phyloP scores from a whole-genome alignment of 805 yeast species.

The Starmera quercuum region DNA sequence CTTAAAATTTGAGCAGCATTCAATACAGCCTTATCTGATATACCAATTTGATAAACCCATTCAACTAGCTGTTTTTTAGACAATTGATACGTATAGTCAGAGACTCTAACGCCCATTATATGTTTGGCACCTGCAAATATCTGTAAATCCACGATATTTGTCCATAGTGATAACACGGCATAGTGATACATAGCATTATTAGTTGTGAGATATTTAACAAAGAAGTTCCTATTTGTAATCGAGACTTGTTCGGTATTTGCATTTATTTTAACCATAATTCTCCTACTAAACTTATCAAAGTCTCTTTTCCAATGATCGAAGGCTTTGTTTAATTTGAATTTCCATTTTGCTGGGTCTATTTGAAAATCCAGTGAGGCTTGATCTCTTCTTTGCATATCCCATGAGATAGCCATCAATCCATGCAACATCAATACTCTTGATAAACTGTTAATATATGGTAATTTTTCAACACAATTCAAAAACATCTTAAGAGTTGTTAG shows the following conservation, averaged over 20 bases:
- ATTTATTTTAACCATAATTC: background rate
- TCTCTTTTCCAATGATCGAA: conserved; percentile 1
- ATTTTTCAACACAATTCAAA: background rate
- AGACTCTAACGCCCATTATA: background rate
- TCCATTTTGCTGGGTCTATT: conserved; percentile 1
- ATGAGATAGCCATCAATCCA: conserved; percentile 1
- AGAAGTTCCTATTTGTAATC: background rate
- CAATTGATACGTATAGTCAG: background rate
- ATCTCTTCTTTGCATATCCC: conserved; percentile 1
- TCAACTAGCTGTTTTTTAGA: background rate
- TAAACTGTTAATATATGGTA: background rate
- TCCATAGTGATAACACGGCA: background rate
- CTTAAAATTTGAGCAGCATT: conserved; percentile 10
- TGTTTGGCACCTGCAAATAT: conserved; percentile 1
- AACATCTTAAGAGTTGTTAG: background rate
- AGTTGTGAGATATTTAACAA: conserved; percentile 1
- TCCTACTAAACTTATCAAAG: background rate
- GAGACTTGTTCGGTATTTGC: background rate
- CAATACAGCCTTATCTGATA: conserved; percentile 9
- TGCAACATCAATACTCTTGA: conserved; percentile 2
- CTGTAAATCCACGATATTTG: background rate
- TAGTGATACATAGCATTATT: conserved; percentile 1
- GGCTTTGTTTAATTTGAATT: conserved; percentile 1
- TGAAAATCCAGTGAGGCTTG: conserved; percentile 1
- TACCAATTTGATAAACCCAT: conserved; percentile 3